Evolutionary conservation across 1,284 basidiomycete species (phyloP).

Genomic region (Irpex sp.): DNA sequence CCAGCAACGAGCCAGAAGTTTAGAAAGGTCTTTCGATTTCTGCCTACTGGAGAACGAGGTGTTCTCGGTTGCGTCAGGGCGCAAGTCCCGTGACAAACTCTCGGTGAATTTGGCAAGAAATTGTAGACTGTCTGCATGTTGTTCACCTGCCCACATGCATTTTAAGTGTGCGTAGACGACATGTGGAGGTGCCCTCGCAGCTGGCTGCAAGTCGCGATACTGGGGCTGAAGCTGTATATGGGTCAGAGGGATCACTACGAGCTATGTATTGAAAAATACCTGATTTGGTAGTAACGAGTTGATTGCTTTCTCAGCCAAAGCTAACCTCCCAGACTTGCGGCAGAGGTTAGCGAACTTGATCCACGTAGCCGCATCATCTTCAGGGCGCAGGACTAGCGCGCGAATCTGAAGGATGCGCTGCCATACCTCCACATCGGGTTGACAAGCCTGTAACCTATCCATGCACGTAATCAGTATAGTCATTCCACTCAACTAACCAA

Average conservation of each 20-base stretch:
- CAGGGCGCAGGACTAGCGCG: slow-evolving; percentile 89
- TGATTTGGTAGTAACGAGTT: slow-evolving; percentile 79
- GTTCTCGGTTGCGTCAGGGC: slow-evolving; percentile 41
- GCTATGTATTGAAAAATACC: slow-evolving; percentile 29
- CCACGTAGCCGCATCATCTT: slow-evolving; percentile 97
- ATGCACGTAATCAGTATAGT: no score
- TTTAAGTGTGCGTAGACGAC: slow-evolving; percentile 98
- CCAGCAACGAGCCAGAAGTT: slow-evolving; percentile 91
- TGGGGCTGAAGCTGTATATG: slow-evolving; percentile 15
- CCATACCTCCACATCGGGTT: slow-evolving; percentile 99
- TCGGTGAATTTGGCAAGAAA: slow-evolving; percentile 87
- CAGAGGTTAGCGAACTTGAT: slow-evolving; percentile 91
- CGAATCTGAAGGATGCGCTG: slow-evolving; percentile 96
- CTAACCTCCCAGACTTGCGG: slow-evolving; percentile 82
- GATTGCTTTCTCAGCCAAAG: slow-evolving; percentile 95
- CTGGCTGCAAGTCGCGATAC: slow-evolving; percentile 40
- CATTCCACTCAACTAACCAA: no score
- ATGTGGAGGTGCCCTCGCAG: slow-evolving; percentile 82
- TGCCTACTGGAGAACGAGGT: slow-evolving; percentile 48
- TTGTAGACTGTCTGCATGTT: slow-evolving; percentile 74
- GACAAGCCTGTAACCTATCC: slow-evolving; percentile 86
- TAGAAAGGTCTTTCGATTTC: slow-evolving; percentile 76
- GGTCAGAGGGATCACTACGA: no score
- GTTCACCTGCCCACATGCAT: slow-evolving; percentile 92
- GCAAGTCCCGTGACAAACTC: slow-evolving; percentile 77